phyloP scores from a whole-genome alignment of 140 eudicot species.

The Senecio squalidus region DNA sequence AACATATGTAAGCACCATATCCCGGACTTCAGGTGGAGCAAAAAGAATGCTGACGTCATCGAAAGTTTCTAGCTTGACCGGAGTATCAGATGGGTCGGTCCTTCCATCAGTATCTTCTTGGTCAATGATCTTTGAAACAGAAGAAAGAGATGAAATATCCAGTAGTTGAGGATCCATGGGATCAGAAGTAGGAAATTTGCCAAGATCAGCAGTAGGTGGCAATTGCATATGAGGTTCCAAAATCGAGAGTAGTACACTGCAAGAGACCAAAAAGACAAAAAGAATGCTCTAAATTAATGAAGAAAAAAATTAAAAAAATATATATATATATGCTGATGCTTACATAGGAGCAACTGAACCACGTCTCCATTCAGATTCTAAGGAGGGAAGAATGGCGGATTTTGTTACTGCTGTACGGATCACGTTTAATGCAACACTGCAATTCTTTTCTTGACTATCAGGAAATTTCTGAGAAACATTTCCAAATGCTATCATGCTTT shows the following conservation, averaged over 20 bases:
- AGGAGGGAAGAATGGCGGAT: conserved; percentile 72
- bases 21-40: conserved; percentile 72
- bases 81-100: conserved; percentile 40
- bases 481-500: conserved; percentile 65
- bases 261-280: no score
- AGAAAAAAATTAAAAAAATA: background rate
- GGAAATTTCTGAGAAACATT: conserved; percentile 50
- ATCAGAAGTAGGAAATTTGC: conserved; percentile 43
- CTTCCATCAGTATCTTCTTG: conserved; percentile 52
- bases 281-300: background rate
- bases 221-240: conserved; percentile 87
- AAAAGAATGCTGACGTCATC: conserved; percentile 80
- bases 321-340: background rate
- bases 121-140: conserved; percentile 28
- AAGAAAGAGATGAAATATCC: conserved; percentile 22
- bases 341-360: conserved; percentile 98
- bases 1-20: conserved; percentile 43
- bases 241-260: conserved; percentile 93
- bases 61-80: conserved; percentile 38
- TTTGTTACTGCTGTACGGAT: conserved; percentile 73
- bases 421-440: conserved; percentile 69
- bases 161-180: conserved; percentile 32
- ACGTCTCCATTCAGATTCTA: conserved; percentile 89
- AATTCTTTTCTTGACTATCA: conserved; percentile 60
- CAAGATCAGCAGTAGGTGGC: conserved; percentile 63